phyloP scores from a whole-genome alignment of 2,329 filamentous ascomycete species.

The Ceratocystis colombiana region DNA sequence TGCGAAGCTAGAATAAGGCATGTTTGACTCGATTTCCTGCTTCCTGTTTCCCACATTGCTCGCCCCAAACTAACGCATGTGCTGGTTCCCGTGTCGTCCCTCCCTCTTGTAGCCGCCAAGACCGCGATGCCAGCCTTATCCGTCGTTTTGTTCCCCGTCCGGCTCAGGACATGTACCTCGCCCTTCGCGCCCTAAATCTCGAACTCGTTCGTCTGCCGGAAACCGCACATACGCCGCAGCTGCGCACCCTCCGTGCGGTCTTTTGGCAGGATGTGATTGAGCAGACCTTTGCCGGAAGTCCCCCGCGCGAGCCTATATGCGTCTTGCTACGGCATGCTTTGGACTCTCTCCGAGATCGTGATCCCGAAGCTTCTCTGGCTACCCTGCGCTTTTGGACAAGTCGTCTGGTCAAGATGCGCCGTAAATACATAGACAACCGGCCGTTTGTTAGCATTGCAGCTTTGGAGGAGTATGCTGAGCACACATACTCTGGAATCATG shows the following conservation, averaged over 20 bases:
- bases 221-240: constrained; percentile 73
- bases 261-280: constrained; percentile 87
- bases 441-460: constrained; percentile 64
- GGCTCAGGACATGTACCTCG: constrained; percentile 73
- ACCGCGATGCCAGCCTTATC: constrained; percentile 78
- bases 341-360: constrained; percentile 44
- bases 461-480: constrained; percentile 83
- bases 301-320: constrained; percentile 85
- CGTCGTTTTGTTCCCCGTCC: constrained; percentile 71
- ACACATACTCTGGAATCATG: constrained; percentile 85
- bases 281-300: constrained; percentile 63
- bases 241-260: constrained; percentile 81
- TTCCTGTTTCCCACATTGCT: background rate
- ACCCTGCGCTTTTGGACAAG: constrained; percentile 63
- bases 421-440: constrained; percentile 72
- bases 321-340: constrained; percentile 69
- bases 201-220: constrained; percentile 86
- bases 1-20: constrained; percentile 17
- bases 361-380: constrained; percentile 36
- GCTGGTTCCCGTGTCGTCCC: background rate
- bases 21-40: background rate
- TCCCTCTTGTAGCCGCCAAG: constrained; percentile 55
- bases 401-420: constrained; percentile 68
- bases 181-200: constrained; percentile 84
- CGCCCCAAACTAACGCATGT: background rate